Conservation (phyloP, 768 basidiomycete species). For the Lactifluus hygrophoroides region DNA sequence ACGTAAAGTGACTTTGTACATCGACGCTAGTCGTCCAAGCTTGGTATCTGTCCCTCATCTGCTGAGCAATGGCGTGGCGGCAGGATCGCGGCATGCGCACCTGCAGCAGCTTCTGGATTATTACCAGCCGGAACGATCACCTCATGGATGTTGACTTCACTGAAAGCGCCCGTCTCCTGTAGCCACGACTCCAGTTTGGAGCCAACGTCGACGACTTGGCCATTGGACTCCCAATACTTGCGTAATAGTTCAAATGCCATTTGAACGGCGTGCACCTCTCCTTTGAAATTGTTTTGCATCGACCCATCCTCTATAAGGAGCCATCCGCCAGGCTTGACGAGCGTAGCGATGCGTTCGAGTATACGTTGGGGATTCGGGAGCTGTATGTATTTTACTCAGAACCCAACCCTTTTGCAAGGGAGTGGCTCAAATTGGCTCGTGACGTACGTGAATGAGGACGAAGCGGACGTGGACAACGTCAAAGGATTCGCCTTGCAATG, state of each 20-base stretch:
- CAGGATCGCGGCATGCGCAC: background rate
- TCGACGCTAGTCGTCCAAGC: background rate
- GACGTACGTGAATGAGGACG: constrained; percentile 22
- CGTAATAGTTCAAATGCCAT: background rate
- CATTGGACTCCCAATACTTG: no score
- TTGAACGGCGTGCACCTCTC: background rate
- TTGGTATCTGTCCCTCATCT: constrained; percentile 6
- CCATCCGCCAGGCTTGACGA: constrained; percentile 24
- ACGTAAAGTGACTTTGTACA: background rate
- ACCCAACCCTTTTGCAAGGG: background rate
- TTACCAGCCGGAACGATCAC: background rate
- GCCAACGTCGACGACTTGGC: background rate
- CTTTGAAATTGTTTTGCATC: background rate
- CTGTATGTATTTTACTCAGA: constrained; percentile 4
- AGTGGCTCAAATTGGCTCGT: no score
- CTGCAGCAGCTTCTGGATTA: no score
- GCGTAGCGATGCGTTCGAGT: constrained; percentile 18
- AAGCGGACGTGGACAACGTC: no score
- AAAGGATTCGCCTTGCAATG: no score
- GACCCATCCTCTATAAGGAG: constrained; percentile 24
- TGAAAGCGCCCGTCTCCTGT: background rate
- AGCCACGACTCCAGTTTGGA: background rate
- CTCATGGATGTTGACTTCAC: constrained; percentile 9
- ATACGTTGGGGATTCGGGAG: no score
- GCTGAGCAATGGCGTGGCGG: no score